phyloP scores from a whole-genome alignment of 176 grass and related monocot genomes.

The Luzula sylvatica region DNA sequence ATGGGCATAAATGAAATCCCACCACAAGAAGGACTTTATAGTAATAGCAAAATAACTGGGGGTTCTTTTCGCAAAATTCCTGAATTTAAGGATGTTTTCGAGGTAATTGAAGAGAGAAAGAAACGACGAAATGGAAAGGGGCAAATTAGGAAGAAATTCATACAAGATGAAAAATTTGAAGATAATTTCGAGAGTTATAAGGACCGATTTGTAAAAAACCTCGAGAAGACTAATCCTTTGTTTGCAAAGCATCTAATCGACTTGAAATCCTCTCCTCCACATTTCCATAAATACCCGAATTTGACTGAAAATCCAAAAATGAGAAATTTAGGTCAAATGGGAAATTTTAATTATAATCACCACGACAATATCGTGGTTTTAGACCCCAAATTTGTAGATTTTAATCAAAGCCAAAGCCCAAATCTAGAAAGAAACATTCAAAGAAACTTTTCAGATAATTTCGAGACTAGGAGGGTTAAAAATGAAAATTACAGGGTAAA shows the following conservation, averaged over 20 bases:
- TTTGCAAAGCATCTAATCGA: conserved; percentile 18
- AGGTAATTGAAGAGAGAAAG: conserved; percentile 20
- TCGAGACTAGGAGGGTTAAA: conserved; percentile 7
- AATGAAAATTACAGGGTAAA: conserved; percentile 7
- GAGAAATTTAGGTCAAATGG: conserved; percentile 2
- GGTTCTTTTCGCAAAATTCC: conserved; percentile 3
- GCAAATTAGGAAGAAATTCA: not conserved
- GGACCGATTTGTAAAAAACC: conserved; percentile 6
- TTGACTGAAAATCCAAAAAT: not conserved
- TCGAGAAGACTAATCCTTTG: conserved; percentile 15
- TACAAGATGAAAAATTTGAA: conserved; percentile 7
- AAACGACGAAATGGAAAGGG: not conserved
- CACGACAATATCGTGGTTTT: conserved; percentile 16
- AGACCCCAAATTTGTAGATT: conserved; percentile 6
- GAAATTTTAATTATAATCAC: not conserved
- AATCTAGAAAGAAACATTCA: not conserved
- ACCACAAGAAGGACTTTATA: not conserved
- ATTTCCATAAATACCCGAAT: conserved; percentile 17
- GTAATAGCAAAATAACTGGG: conserved; percentile 3
- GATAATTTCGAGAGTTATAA: conserved; percentile 6
- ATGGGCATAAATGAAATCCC: conserved; percentile 20
- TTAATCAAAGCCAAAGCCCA: not conserved
- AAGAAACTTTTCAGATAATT: conserved; percentile 2
- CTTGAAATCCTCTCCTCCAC: conserved; percentile 10
- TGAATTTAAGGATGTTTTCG: conserved; percentile 24